Percentiles rank a stretch among this genome's conserved stretches.
phyloP scores from a whole-genome alignment of 1,284 basidiomycete genomes.

The Tetrapyrgos nigripes region DNA sequence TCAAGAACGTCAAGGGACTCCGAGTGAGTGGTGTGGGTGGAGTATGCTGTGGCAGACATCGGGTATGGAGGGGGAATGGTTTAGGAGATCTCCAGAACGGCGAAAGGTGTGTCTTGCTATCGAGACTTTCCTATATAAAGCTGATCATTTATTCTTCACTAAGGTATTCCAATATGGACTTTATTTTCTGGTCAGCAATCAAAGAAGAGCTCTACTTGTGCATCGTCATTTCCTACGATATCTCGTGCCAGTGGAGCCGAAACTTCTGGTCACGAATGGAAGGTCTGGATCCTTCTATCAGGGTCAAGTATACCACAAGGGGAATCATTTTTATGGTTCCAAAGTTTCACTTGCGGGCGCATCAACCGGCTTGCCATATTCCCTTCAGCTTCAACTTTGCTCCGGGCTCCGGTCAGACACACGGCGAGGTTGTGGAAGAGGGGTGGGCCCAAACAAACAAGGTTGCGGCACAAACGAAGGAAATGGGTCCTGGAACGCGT shows the following conservation, averaged over 20 bases:
- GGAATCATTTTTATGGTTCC: conserved; percentile 6
- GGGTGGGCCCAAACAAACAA: conserved; percentile 16
- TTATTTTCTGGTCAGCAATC: not conserved
- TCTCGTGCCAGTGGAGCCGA: conserved; percentile 2
- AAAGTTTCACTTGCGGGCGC: conserved; percentile 21
- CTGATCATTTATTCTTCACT: not conserved
- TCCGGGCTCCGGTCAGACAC: conserved; percentile 14
- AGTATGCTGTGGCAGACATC: no score
- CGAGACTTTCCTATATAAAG: not conserved
- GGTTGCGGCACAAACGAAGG: conserved; percentile 2
- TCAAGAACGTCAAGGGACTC: not conserved
- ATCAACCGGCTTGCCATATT: conserved; percentile 14
- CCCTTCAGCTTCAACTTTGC: conserved; percentile 18
- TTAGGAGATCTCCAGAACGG: conserved; percentile 12
- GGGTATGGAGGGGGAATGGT: no score
- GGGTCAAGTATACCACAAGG: not conserved
- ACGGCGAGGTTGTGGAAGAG: conserved; percentile 16
- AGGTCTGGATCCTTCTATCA: not conserved
- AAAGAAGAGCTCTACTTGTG: not conserved
- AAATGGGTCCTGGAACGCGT: conserved; percentile 18
- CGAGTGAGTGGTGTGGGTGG: no score
- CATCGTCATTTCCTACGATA: not conserved
- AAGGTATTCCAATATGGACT: conserved; percentile 5
- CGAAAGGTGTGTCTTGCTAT: conserved; percentile 5
- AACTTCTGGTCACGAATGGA: not conserved